Evolutionary conservation across 192 early-diverging fungal genomes (phyloP), one percentile per base, ranked within the genome.

Genomic region (Umbelopsis ramanniana): DNA sequence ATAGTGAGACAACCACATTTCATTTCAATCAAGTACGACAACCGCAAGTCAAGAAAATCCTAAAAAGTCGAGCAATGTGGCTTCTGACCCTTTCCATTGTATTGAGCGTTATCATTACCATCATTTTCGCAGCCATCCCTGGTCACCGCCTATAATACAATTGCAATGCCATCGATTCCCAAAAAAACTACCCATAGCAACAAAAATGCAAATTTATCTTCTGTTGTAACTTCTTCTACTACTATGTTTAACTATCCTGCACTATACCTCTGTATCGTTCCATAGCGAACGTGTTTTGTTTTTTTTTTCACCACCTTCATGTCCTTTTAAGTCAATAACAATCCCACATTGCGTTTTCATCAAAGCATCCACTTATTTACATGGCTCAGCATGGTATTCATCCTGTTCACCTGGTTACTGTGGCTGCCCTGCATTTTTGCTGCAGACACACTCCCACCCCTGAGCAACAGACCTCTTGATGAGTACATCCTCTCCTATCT

Each of bases 1-100:
- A 21, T 67, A 81, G 79, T 57, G 79, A 81, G 45, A 81, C 79
- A 2, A 76, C 72, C 14, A 77, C 75, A 15, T 77, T 81, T 37
- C 47, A 40, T 68, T 81, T 76, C 66, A 81, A 81, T 68, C 40
- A 45, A 22, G 77, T 81, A 45, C 60, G 60, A 9, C 72, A 81
- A 26, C 75, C 70, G n/a, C 75, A 69, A 60, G 79, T 75, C 24
- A 73, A 69, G 46, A 57, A 63, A 21, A 77, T 81, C 23, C 40
- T 81, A 35, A 70, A 50, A 40, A 55, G 72, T 47, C 69, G 79
- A 35, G 74, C 79, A 4, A 46, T 77, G 19, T 81, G 79, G 79
- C 33, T 81, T 38, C 52, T 77, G 21, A 22, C 35, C 0, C 29
- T 66, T 11, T 74, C 69, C 45, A 47, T 74, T 4, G 15, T 81